Evolutionary conservation across 192 early-diverging fungal species (phyloP).

Genomic region (Coemansia sp.): DNA sequence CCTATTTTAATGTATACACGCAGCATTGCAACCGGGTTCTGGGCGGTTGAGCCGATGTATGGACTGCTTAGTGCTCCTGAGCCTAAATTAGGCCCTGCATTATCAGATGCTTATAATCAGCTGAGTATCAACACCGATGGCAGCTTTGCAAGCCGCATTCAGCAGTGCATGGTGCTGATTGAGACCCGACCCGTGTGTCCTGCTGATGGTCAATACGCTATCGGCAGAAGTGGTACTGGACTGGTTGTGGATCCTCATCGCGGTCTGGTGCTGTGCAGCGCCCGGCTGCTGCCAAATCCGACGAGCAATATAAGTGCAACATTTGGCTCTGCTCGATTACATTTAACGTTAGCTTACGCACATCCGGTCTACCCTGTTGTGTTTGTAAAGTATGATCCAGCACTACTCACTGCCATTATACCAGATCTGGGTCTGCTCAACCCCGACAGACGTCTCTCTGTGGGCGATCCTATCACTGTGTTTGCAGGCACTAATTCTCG

Average conservation of each 20-base stretch:
- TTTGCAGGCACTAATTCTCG: background rate
- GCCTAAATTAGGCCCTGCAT: background rate
- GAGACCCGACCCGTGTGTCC: conserved; percentile 10
- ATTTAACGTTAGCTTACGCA: conserved; percentile 70
- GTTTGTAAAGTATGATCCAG: conserved; percentile 32
- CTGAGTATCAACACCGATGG: background rate
- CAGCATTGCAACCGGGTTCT: conserved; percentile 33
- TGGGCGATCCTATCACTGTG: conserved; percentile 16
- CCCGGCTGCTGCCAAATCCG: conserved; percentile 71
- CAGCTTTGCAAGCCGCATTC: background rate
- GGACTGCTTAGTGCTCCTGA: conserved; percentile 8
- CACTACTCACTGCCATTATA: background rate
- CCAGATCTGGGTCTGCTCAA: background rate
- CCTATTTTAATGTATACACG: conserved; percentile 22
- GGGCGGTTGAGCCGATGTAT: conserved; percentile 21
- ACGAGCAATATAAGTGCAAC: conserved; percentile 81
- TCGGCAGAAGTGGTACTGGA: conserved; percentile 54
- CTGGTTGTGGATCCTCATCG: conserved; percentile 71
- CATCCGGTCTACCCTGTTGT: conserved; percentile 67
- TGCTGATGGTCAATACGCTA: conserved; percentile 16
- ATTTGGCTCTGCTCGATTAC: conserved; percentile 77
- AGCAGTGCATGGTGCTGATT: conserved; percentile 18
- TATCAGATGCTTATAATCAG: background rate
- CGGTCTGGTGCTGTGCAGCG: conserved; percentile 77
- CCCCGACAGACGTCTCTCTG: background rate